Conservation (phyloP, 2,329 filamentous ascomycete genomes). For the Pseudogymnoascus sp. region DNA sequence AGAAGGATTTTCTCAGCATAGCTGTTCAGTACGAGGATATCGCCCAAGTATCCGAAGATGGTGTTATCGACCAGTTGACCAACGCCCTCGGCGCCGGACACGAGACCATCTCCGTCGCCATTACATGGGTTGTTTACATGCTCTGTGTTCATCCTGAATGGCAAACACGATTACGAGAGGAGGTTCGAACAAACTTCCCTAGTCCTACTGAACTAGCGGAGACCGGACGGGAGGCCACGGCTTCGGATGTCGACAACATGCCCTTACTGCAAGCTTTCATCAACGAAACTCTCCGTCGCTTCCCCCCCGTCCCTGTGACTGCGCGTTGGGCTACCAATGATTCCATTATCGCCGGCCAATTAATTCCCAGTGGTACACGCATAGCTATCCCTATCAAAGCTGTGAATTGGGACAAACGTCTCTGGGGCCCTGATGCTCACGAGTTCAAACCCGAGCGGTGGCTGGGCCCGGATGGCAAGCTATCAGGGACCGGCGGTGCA, state of each 20-base stretch:
- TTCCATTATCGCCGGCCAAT: conserved; percentile 58
- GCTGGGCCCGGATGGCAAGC: conserved; percentile 43
- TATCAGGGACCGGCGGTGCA: conserved; percentile 61
- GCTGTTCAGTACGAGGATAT: conserved; percentile 72
- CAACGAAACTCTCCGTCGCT: conserved; percentile 69
- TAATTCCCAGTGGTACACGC: conserved; percentile 63
- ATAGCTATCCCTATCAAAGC: conserved; percentile 58
- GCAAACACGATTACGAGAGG: conserved; percentile 60
- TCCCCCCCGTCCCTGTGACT: conserved; percentile 59
- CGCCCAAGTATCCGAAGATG: conserved; percentile 55
- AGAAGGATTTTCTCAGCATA: conserved; percentile 72
- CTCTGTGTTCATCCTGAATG: conserved; percentile 60
- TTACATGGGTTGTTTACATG: conserved; percentile 68
- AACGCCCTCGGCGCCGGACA: conserved; percentile 80
- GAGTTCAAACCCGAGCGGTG: conserved; percentile 76
- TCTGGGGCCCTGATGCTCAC: conserved; percentile 73
- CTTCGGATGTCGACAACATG: conserved; percentile 61
- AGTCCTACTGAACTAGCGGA: conserved; percentile 31
- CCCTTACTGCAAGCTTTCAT: conserved; percentile 76
- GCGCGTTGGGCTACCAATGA: conserved; percentile 62
- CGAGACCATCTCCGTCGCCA: conserved; percentile 68
- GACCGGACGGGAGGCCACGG: conserved; percentile 39
- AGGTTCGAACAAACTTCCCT: conserved; percentile 58
- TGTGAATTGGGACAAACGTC: conserved; percentile 58
- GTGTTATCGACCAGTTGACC: conserved; percentile 82